Percentiles rank a stretch among this genome's conserved stretches.
These are phyloP conservation scores for Xanthoceras sorbifolium DNA, from an alignment of 345 rosid genomes.

Conservation along the genomic window DNA sequence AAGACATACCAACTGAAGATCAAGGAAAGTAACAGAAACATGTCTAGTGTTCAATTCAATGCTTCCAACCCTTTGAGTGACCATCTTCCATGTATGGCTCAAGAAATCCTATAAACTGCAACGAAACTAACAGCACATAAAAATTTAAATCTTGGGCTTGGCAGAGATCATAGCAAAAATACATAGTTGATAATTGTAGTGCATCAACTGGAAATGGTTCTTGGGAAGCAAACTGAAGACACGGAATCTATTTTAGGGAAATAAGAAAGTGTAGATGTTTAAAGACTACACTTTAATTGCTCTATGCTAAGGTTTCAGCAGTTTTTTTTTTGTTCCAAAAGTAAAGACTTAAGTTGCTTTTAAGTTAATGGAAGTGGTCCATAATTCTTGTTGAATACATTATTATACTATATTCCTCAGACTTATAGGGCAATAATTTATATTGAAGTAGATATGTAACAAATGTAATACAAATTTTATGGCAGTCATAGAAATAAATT, in stretches of 20 bases:
- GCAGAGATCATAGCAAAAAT: background rate
- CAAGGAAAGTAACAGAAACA: background rate
- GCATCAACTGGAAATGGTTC: background rate
- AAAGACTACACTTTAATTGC: background rate
- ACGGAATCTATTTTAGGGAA: background rate
- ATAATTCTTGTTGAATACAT: background rate
- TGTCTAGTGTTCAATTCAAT: conserved; percentile 24
- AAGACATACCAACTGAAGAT: background rate
- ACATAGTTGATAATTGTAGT: background rate
- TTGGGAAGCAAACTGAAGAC: background rate
- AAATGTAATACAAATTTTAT: background rate
- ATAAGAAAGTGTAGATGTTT: background rate
- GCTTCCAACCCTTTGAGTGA: conserved; percentile 70
- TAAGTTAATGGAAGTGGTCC: background rate
- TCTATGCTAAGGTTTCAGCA: background rate
- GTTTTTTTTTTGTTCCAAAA: background rate
- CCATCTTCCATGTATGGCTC: conserved; percentile 81
- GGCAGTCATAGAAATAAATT: too few species aligned
- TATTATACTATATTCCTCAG: background rate
- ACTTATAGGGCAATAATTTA: background rate
- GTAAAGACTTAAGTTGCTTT: background rate
- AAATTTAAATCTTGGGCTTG: conserved; percentile 3
- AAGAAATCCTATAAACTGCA: conserved; percentile 85
- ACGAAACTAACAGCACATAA: conserved; percentile 24
- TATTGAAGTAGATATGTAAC: background rate